phyloP scores from a whole-genome alignment of 768 basidiomycete species.

The Fomitopsis serialis region DNA sequence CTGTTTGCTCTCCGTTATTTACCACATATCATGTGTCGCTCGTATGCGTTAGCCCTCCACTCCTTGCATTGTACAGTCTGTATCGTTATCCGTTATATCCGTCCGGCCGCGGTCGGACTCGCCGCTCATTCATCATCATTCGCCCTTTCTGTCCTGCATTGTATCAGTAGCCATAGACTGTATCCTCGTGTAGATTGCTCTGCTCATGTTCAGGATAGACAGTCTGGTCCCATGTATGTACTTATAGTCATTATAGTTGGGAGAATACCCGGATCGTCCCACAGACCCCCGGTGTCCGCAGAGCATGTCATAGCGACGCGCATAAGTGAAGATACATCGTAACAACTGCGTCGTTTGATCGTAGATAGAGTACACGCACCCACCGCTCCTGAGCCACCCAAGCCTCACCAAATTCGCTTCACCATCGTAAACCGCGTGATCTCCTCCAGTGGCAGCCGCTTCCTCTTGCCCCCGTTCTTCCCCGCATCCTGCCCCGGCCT shows the following conservation, averaged over 20 bases:
- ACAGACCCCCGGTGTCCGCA: no score
- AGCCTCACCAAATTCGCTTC: slow-evolving; percentile 71
- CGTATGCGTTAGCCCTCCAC: not conserved
- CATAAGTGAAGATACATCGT: no score
- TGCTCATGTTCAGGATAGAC: not conserved
- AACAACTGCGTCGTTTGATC: not conserved
- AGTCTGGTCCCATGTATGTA: not conserved
- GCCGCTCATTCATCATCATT: not conserved
- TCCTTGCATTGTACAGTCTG: not conserved
- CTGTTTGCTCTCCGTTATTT: not conserved
- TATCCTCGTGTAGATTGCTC: not conserved
- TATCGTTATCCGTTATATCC: not conserved
- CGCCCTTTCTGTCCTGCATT: not conserved
- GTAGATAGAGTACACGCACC: not conserved
- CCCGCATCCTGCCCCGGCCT: slow-evolving; percentile 12
- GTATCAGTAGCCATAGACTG: not conserved
- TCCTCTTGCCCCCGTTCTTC: slow-evolving; percentile 39
- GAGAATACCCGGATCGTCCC: not conserved
- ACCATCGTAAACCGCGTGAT: slow-evolving; percentile 95
- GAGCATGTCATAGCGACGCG: not conserved
- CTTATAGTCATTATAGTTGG: not conserved
- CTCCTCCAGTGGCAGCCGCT: slow-evolving; percentile 75
- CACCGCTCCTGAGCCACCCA: not conserved
- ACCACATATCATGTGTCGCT: not conserved
- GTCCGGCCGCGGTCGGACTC: not conserved